Evolutionary conservation across 2,329 filamentous ascomycete species (phyloP), one percentile per base, ranked within the genome.

Genomic region (Fusarium sp.): DNA sequence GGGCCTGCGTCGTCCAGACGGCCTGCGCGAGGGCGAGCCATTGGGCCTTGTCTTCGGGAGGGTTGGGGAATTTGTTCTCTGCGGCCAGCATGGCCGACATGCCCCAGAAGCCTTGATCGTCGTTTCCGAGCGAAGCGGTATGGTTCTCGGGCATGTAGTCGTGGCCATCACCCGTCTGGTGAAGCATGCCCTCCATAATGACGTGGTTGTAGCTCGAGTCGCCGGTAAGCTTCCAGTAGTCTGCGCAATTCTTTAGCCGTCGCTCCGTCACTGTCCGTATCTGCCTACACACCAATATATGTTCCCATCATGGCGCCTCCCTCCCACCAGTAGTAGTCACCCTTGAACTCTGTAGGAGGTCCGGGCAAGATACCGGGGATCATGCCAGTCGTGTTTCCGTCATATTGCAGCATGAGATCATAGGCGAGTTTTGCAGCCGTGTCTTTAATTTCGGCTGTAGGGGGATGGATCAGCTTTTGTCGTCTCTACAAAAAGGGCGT

Each of bases 311-410:
- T 86, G 16, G 90, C 89, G 62, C 90, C 89, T 6, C 90, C 90
- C 79, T 94, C 90, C 92, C 92, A 94, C 92, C 92, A 94, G 85
- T 93, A 93, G 80, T 92, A 92, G 70, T 88, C 85, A 72, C 88
- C 88, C 61, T 78, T 79, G 18, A 79, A 72, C 35, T 79, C 78
- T 2, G 80, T 79, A 73, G 89, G 89, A 63, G 89, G 89, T 0
- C 88, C 89, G 1, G 89, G 88, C 13, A 90, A 80, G 74, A 89
- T 90, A 37, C 89, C 89, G 9, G 89, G 88, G 18, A 86, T 87
- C 77, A 85, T 82, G 63, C 88, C 88, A 1, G 86, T 82, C 67
- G 84, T 76, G 73, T 89, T 87, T 66, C 87, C 87, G 40, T 85
- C 81, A 79, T 89, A 89, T 75, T 85, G 86, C 16, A 83, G 76